phyloP scores from a whole-genome alignment of 2,329 filamentous ascomycete genomes.

The Fusarium sarcochroum region DNA sequence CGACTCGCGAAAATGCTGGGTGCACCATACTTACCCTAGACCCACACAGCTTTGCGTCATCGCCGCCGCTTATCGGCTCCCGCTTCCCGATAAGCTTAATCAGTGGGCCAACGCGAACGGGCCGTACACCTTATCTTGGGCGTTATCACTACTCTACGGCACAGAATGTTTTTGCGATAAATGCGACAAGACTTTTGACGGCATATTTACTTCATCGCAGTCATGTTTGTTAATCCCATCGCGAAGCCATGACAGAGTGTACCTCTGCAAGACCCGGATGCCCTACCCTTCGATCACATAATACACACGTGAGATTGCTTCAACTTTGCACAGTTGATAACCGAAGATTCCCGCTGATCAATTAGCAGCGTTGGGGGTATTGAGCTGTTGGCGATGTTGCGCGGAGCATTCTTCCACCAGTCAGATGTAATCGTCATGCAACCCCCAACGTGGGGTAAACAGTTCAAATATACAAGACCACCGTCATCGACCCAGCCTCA shows the following conservation, averaged over 20 bases:
- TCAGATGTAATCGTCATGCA: slow-evolving; percentile 26
- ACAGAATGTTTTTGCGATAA: neutral
- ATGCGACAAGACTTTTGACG: too few relatives aligned
- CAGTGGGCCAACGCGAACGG: neutral
- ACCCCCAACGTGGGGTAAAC: slow-evolving; percentile 39
- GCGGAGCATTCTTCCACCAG: slow-evolving; percentile 33
- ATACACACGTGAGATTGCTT: neutral
- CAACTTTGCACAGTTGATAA: neutral
- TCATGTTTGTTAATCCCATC: too few relatives aligned
- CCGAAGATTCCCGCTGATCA: neutral
- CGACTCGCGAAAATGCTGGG: too few relatives aligned
- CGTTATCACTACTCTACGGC: neutral
- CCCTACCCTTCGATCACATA: neutral
- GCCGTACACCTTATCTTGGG: neutral
- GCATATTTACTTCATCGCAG: too few relatives aligned
- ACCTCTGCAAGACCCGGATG: too few relatives aligned
- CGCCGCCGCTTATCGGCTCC: neutral
- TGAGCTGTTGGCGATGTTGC: neutral
- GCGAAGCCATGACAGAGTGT: too few relatives aligned
- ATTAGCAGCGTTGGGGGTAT: slow-evolving; percentile 19
- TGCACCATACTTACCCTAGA: neutral
- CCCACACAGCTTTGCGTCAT: accelerated
- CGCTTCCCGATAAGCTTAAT: slow-evolving; percentile 10
- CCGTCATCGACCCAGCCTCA: slow-evolving; percentile 32
- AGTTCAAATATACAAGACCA: slow-evolving; percentile 28